phyloP scores from a whole-genome alignment of 805 yeast species.

The Candida insectalens region DNA sequence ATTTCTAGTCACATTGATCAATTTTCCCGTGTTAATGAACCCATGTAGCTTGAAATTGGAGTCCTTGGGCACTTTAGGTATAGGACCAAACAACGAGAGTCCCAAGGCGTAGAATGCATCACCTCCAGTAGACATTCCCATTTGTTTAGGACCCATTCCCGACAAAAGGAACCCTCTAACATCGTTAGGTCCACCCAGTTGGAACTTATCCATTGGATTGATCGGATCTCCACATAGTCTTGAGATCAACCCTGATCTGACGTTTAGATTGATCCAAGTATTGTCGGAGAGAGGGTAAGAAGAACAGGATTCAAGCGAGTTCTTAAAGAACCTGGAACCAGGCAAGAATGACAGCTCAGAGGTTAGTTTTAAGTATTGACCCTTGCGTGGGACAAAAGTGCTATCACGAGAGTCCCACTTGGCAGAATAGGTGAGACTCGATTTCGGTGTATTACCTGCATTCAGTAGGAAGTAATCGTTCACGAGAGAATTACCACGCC shows the following conservation, averaged over 20 bases:
- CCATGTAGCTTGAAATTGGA: conserved; percentile 39
- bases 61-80: conserved; percentile 32
- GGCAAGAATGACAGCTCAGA: conserved; percentile 18
- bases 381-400: conserved; percentile 32
- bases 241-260: conserved; percentile 19
- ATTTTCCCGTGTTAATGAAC: conserved; percentile 38
- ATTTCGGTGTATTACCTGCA: conserved; percentile 37
- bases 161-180: conserved; percentile 41
- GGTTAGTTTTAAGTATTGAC: conserved; percentile 25
- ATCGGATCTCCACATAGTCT: conserved; percentile 12
- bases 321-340: conserved; percentile 29
- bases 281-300: conserved; percentile 16
- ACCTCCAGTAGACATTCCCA: conserved; percentile 42
- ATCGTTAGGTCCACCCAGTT: conserved; percentile 53
- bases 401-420: conserved; percentile 37
- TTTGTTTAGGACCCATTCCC: conserved; percentile 47
- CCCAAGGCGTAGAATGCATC: conserved; percentile 39
- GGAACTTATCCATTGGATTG: conserved; percentile 41
- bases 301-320: conserved; percentile 29
- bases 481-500: conserved; percentile 21
- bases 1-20: conserved; percentile 19
- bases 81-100: conserved; percentile 29
- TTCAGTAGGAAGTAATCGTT: conserved; percentile 26
- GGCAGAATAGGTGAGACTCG: conserved; percentile 30
- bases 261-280: conserved; percentile 14